These are phyloP conservation scores for Xylariaceae sp. DNA, from an alignment of 2,329 filamentous ascomycete genomes.

Conservation along the genomic window DNA sequence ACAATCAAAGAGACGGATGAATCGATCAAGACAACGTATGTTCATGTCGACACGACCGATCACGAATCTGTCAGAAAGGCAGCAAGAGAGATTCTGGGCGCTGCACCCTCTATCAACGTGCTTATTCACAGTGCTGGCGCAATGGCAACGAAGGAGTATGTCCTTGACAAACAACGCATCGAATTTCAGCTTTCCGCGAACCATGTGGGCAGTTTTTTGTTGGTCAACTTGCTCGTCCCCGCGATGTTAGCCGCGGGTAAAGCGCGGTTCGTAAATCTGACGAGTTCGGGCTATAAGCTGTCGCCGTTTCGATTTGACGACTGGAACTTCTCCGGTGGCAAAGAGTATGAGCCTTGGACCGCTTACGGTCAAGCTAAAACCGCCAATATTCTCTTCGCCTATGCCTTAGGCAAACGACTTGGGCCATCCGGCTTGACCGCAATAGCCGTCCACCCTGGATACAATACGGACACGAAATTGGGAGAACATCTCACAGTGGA, in stretches of 20 bases:
- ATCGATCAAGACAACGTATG: conserved; percentile 21
- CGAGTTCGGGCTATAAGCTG: conserved; percentile 38
- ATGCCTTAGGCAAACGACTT: conserved; percentile 34
- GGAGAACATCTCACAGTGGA: conserved; percentile 23
- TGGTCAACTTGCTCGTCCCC: conserved; percentile 45
- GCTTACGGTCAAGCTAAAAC: conserved; percentile 49
- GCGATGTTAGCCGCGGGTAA: conserved; percentile 37
- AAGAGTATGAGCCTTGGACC: conserved; percentile 38
- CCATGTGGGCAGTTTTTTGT: conserved; percentile 47
- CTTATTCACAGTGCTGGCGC: conserved; percentile 25
- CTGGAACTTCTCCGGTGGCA: conserved; percentile 35
- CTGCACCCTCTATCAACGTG: conserved; percentile 22
- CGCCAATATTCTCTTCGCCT: conserved; percentile 43
- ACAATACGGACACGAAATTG: conserved; percentile 27
- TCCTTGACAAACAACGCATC: conserved; percentile 27
- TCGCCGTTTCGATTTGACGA: conserved; percentile 43
- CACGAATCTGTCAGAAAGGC: conserved; percentile 22
- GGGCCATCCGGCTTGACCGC: conserved; percentile 29
- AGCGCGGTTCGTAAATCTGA: conserved; percentile 41
- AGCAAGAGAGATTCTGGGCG: conserved; percentile 18
- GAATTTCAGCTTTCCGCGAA: conserved; percentile 46
- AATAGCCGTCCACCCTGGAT: conserved; percentile 36
- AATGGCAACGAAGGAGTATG: conserved; percentile 26
- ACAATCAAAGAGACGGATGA: conserved; percentile 19
- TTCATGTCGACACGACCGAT: conserved; percentile 24